phyloP scores from a whole-genome alignment of 164 flowering plant species.

The Vitis rupestris region DNA sequence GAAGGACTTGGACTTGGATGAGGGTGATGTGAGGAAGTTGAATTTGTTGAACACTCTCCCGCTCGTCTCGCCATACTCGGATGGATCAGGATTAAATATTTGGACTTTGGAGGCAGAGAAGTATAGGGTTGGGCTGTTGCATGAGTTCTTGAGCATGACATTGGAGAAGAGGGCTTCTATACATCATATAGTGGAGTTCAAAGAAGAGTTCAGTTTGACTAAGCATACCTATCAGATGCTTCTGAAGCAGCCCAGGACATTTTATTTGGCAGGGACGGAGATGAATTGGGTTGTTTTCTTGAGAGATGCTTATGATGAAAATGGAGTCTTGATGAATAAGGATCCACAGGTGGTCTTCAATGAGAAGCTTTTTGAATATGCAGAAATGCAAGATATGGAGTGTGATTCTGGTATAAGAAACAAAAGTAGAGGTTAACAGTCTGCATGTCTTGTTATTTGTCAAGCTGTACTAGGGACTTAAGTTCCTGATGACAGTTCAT shows the following conservation, averaged over 20 bases:
- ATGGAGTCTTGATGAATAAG: conserved; percentile 56
- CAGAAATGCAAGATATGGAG: conserved; percentile 46
- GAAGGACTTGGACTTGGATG: conserved; percentile 65
- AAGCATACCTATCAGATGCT: conserved; percentile 89
- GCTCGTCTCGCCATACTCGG: conserved; percentile 87
- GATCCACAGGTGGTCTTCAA: conserved; percentile 75
- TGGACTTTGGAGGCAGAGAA: conserved; percentile 89
- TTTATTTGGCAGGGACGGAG: conserved; percentile 85
- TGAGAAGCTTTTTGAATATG: conserved; percentile 62
- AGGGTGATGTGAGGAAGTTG: conserved; percentile 58
- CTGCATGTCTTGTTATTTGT: not conserved
- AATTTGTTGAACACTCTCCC: conserved; percentile 77
- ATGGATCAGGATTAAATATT: conserved; percentile 61
- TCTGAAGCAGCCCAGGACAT: conserved; percentile 63
- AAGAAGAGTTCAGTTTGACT: conserved; percentile 86
- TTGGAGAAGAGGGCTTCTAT: conserved; percentile 90
- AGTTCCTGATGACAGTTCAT: not conserved
- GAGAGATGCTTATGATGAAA: conserved; percentile 68
- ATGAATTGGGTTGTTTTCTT: conserved; percentile 95
- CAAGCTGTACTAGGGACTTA: not conserved
- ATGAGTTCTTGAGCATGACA: conserved; percentile 87
- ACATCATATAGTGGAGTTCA: conserved; percentile 85
- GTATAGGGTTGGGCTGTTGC: conserved; percentile 74
- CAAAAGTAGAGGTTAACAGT: not conserved
- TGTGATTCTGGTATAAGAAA: not conserved